Conservation (phyloP, 495 filamentous ascomycete genomes). For the Apodospora peruviana region DNA sequence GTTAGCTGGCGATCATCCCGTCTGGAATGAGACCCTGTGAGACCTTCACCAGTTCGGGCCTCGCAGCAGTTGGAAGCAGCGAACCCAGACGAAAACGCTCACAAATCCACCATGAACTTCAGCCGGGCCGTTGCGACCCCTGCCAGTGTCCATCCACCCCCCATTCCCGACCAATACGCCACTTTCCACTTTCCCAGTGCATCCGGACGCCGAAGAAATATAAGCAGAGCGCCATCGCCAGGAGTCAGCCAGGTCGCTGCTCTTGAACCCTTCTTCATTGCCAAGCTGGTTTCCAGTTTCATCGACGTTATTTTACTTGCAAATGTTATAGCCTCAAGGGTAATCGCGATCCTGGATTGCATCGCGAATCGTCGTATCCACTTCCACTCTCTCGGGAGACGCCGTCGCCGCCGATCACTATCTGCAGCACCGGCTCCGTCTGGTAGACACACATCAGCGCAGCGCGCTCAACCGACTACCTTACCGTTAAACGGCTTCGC, state of each 20-base stretch:
- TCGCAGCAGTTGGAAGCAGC: not conserved
- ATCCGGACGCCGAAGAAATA: not conserved
- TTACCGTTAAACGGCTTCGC: too few species aligned
- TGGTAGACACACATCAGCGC: too few species aligned
- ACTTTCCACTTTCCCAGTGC: not conserved
- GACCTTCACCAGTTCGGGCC: not conserved
- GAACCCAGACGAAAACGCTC: not conserved
- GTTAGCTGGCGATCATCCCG: not conserved
- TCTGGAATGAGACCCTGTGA: not conserved
- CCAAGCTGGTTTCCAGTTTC: conserved; percentile 1
- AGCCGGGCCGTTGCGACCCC: not conserved
- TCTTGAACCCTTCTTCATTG: not conserved
- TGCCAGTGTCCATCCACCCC: not conserved
- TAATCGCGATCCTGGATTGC: conserved; percentile 1
- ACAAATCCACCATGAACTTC: not conserved
- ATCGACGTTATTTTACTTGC: too few species aligned
- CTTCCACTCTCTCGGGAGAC: not conserved
- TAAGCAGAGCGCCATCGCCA: conserved; percentile 16
- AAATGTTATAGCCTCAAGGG: conserved; percentile 5
- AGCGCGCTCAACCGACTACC: too few species aligned
- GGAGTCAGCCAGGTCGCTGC: conserved; percentile 15
- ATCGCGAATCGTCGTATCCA: conserved; percentile 1
- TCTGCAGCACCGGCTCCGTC: too few species aligned
- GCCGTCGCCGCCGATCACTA: not conserved
- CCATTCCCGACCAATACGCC: not conserved